Conservation (phyloP, 2,329 filamentous ascomycete genomes). For the Cadophora gregata region DNA sequence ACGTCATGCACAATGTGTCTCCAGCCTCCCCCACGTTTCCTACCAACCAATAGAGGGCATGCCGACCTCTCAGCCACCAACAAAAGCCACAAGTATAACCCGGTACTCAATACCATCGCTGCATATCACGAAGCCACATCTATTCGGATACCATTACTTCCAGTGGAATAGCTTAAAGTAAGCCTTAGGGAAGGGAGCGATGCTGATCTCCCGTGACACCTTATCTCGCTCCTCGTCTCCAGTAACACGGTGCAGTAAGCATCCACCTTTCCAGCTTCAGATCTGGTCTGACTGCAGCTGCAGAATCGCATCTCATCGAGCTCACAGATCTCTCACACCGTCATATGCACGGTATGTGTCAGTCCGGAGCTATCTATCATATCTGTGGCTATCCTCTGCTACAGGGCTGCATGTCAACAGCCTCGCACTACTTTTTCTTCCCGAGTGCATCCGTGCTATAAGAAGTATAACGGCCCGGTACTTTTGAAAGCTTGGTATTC, state of each 20-base stretch:
- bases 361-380: not conserved
- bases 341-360: slow-evolving; percentile 30
- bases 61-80: slow-evolving; percentile 36
- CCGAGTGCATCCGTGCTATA: not conserved
- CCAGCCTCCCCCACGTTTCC: slow-evolving; percentile 6
- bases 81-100: slow-evolving; percentile 23
- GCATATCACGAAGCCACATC: slow-evolving; percentile 22
- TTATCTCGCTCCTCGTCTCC: slow-evolving; percentile 27
- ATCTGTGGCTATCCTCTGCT: slow-evolving; percentile 32
- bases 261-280: slow-evolving; percentile 2
- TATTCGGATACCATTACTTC: not conserved
- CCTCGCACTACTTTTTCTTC: not conserved
- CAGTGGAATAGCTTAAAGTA: slow-evolving; percentile 20
- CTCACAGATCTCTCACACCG: slow-evolving; percentile 30
- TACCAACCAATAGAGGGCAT: slow-evolving; percentile 31
- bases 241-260: slow-evolving; percentile 14
- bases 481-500: slow-evolving; percentile 8
- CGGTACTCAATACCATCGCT: not conserved
- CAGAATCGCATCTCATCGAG: not conserved
- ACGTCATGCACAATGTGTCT: not conserved
- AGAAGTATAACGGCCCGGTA: slow-evolving; percentile 1
- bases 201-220: slow-evolving; percentile 28
- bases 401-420: slow-evolving; percentile 19
- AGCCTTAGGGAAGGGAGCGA: slow-evolving; percentile 33
- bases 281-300: slow-evolving; percentile 28